Evolutionary conservation across 2,329 filamentous ascomycete species (phyloP), one percentile per base, ranked within the genome.

Genomic region (Cladosporium sp.): DNA sequence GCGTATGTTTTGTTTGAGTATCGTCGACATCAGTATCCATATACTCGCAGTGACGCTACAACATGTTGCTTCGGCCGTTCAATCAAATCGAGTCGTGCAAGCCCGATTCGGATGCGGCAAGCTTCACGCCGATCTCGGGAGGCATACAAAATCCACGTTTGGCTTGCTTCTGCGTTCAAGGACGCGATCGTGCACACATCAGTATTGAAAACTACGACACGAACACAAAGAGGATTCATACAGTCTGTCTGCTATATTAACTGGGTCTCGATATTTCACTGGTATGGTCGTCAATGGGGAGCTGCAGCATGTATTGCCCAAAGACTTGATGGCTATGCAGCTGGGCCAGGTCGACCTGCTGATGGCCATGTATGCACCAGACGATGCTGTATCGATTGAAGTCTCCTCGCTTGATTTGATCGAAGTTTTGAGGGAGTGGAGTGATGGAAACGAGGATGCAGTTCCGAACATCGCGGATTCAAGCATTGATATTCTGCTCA

Each of bases 321-420:
- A 58, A 39, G 60, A 63, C 25, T 21, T 63, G 48, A 63, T 63
- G 60, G 49, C 60, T 8, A 63, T 63, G 60, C 68, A 68, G 36
- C 59, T 72, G n/a, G 67, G 69, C 32, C 66, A 69, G 63, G 76
- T 85, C 36, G 83, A 85, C 59, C 80, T 86, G n/a, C 72, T 86
- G 2, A 73, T 77, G 68, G 82, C 83, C 11, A 86, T 86, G 84
- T 86, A 83, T 66, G 78, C 79, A 0, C 69, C 73, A 0, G 76
- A 80, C 14, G 73, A 76, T n/a, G 76, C 75, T 5, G 70, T 79
- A 1, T 60, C 66, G 0, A 68, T 79, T 4, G 74, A 69, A 14
- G 54, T 53, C 4, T 26, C 64, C 10, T 65, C 49, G 18, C 49
- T 67, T 21, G 58, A 57, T 2, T 26, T 67, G 6, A 43, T 71